phyloP scores from a whole-genome alignment of 805 yeast genomes.

The Kregervanrija fluxuum region DNA sequence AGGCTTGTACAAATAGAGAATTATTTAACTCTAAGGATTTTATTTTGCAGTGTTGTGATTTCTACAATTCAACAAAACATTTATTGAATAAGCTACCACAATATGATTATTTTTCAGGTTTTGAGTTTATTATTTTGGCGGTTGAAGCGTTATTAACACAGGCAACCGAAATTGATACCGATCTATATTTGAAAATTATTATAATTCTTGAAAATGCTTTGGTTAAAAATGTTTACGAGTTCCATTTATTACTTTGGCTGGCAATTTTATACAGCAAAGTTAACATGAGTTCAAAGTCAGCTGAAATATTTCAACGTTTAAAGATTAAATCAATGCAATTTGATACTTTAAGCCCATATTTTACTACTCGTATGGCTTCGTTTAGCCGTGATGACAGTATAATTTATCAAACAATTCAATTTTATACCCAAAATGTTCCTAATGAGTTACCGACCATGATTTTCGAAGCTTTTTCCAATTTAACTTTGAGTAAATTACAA shows the following conservation, averaged over 20 bases:
- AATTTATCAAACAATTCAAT: constrained; percentile 33
- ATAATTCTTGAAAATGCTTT: constrained; percentile 52
- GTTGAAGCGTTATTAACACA: constrained; percentile 29
- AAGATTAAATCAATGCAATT: constrained; percentile 69
- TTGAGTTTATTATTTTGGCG: constrained; percentile 56
- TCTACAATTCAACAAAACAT: constrained; percentile 33
- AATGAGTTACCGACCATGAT: constrained; percentile 44
- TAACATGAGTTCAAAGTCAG: constrained; percentile 47
- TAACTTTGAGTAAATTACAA: constrained; percentile 57
- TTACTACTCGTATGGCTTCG: constrained; percentile 42
- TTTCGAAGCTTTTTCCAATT: constrained; percentile 46
- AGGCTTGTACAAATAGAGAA: constrained; percentile 23
- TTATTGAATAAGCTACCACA: constrained; percentile 34
- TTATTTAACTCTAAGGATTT: constrained; percentile 17
- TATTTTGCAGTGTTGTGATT: constrained; percentile 27
- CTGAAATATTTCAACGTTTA: constrained; percentile 42
- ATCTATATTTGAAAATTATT: constrained; percentile 33
- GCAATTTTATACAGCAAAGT: constrained; percentile 52
- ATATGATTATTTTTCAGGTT: constrained; percentile 67
- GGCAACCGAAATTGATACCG: constrained; percentile 11
- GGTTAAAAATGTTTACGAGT: constrained; percentile 59
- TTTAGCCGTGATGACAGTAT: constrained; percentile 27
- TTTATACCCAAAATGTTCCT: constrained; percentile 46
- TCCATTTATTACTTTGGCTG: constrained; percentile 65
- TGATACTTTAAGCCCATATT: constrained; percentile 56